phyloP scores from a whole-genome alignment of 1,284 basidiomycete genomes.

The Moesziomyces antarcticus region DNA sequence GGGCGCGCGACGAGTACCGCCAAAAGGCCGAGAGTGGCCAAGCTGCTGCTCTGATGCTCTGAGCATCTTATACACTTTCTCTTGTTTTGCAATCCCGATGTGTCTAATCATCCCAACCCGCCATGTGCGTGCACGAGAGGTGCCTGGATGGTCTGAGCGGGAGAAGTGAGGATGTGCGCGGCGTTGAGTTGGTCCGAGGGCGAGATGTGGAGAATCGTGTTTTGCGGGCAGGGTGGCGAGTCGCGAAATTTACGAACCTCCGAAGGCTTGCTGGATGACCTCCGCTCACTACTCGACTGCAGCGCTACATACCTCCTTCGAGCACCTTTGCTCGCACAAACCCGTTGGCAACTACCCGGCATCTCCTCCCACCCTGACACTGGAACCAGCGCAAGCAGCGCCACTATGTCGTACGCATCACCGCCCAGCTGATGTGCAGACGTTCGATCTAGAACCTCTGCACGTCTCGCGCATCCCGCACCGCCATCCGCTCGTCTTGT shows the following conservation, averaged over 20 bases:
- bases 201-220: too few species aligned
- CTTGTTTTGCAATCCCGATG: background rate
- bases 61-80: background rate
- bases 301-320: too few species aligned
- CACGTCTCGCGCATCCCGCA: too few species aligned
- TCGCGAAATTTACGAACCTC: too few species aligned
- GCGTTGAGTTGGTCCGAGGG: too few species aligned
- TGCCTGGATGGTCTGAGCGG: background rate
- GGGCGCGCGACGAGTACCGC: constrained; percentile 32
- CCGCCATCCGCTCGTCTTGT: too few species aligned
- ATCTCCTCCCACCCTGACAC: background rate
- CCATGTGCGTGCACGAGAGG: background rate
- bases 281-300: too few species aligned
- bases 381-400: background rate
- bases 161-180: background rate
- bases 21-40: constrained; percentile 17
- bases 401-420: background rate
- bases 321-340: too few species aligned
- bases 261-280: too few species aligned
- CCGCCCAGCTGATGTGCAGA: background rate
- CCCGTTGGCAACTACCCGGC: too few species aligned
- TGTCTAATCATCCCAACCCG: background rate
- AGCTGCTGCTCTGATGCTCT: constrained; percentile 20
- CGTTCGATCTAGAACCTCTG: background rate
- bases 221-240: too few species aligned